phyloP scores from a whole-genome alignment of 2,329 filamentous ascomycete species.

The Aspergillus niger region DNA sequence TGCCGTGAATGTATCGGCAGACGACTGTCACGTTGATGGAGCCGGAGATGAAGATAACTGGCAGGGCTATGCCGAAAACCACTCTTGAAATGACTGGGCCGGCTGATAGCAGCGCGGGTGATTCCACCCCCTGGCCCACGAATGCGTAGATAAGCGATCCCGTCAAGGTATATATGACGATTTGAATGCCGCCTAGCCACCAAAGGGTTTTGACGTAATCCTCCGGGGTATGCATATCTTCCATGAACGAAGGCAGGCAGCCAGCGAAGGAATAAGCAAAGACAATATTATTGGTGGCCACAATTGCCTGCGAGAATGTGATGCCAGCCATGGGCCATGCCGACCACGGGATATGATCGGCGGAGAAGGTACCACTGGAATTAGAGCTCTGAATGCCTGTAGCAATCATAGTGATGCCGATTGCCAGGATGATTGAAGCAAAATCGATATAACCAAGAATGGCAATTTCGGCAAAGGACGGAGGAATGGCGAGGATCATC shows the following conservation, averaged over 20 bases:
- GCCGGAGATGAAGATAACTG: slow-evolving; percentile 21
- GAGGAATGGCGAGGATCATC: slow-evolving; percentile 34
- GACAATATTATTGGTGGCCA: slow-evolving; percentile 32
- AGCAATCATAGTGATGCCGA: slow-evolving; percentile 36
- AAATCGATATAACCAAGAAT: slow-evolving; percentile 39
- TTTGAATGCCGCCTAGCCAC: slow-evolving; percentile 12
- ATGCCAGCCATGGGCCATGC: slow-evolving; percentile 20
- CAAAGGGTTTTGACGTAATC: slow-evolving; percentile 14
- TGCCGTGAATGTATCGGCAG: slow-evolving; percentile 22
- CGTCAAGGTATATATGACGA: slow-evolving; percentile 13
- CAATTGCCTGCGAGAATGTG: slow-evolving; percentile 30
- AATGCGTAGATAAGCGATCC: slow-evolving; percentile 29
- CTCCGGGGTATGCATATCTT: slow-evolving; percentile 15
- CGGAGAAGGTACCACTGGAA: slow-evolving; percentile 18
- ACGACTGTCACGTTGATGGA: slow-evolving; percentile 26
- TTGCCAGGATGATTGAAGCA: slow-evolving; percentile 33
- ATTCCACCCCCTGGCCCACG: slow-evolving; percentile 28
- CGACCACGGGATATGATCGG: slow-evolving; percentile 11
- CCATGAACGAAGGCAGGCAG: slow-evolving; percentile 13
- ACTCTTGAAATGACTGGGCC: slow-evolving; percentile 15
- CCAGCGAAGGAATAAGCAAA: slow-evolving; percentile 43
- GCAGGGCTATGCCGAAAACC: slow-evolving; percentile 13
- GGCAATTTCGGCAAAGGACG: slow-evolving; percentile 35
- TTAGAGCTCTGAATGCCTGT: slow-evolving; percentile 30
- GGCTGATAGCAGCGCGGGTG: slow-evolving; percentile 31